Conservation (phyloP, 768 basidiomycete species). For the Boletus fagicola region DNA sequence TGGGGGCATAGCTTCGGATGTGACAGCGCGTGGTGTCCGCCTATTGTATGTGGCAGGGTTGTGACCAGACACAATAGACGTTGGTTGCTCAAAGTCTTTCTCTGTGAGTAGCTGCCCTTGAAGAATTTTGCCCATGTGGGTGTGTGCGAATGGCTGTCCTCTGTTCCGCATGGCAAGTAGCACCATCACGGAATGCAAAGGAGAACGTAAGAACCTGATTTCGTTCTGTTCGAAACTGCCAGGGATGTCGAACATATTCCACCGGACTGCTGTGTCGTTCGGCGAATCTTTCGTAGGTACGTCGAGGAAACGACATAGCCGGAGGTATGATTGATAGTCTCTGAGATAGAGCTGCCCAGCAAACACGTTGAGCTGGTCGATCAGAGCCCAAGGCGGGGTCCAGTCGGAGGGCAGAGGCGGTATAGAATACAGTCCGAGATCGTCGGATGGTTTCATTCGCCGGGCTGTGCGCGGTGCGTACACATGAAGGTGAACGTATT, state of each 20-base stretch:
- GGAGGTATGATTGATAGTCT: slow-evolving; percentile 21
- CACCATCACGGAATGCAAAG: neutral
- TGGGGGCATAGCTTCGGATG: too few relatives aligned
- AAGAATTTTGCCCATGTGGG: neutral
- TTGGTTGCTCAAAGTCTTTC: neutral
- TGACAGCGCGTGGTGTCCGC: too few relatives aligned
- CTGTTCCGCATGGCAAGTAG: neutral
- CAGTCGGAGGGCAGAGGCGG: slow-evolving; percentile 5
- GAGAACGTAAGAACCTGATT: neutral
- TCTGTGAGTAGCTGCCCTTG: neutral
- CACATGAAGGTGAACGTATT: slow-evolving; percentile 37
- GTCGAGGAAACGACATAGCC: slow-evolving; percentile 23
- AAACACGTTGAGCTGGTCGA: slow-evolving; percentile 15
- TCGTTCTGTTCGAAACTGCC: neutral
- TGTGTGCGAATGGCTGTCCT: neutral
- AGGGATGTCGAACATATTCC: neutral
- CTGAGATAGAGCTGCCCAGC: slow-evolving; percentile 5
- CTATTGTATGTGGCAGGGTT: too few relatives aligned
- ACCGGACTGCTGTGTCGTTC: neutral
- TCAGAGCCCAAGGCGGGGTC: neutral
- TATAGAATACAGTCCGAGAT: slow-evolving; percentile 14
- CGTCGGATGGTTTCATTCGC: slow-evolving; percentile 38
- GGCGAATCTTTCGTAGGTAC: neutral
- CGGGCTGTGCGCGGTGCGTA: slow-evolving; percentile 39
- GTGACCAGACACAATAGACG: too few relatives aligned